Evolutionary conservation across 2,329 filamentous ascomycete genomes (phyloP).

Genomic region (Rugonectria rugulosa): DNA sequence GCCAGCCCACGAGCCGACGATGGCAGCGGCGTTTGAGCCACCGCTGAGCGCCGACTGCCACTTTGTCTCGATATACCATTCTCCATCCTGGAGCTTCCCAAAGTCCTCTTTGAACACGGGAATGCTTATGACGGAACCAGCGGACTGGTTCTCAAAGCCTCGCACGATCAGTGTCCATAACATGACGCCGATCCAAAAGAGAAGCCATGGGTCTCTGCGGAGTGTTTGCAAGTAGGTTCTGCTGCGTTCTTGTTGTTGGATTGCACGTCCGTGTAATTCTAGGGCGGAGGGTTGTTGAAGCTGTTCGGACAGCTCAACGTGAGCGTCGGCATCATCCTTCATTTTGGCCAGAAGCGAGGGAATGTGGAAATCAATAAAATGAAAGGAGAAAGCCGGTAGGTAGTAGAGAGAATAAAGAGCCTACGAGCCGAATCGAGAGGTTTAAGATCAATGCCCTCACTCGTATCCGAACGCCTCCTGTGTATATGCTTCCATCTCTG

Average conservation of each 20-base stretch:
- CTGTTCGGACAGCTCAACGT: no score
- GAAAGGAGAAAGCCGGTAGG: no score
- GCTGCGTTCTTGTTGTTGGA: conserved; percentile 41
- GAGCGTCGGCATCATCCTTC: no score
- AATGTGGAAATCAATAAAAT: no score
- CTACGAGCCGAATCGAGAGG: no score
- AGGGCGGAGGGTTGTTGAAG: no score
- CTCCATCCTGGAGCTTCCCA: conserved; percentile 16
- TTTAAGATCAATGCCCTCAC: no score
- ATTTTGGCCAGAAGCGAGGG: no score
- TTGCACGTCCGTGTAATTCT: conserved; percentile 32
- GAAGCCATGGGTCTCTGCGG: conserved; percentile 38
- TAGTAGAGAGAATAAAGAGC: no score
- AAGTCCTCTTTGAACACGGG: conserved; percentile 32
- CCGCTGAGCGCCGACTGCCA: conserved; percentile 42
- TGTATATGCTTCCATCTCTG: no score
- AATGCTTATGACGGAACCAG: conserved; percentile 32
- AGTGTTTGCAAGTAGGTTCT: conserved; percentile 36
- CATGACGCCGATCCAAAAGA: conserved; percentile 42
- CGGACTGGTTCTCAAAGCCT: conserved; percentile 39
- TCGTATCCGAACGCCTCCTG: no score
- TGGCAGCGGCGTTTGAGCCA: conserved; percentile 33
- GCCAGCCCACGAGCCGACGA: conserved; percentile 35
- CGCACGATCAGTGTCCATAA: conserved; percentile 42
- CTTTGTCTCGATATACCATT: conserved; percentile 36